Base-by-base conservation (phyloP, 73 alveolate species). In the Effrenium voratum region DNA sequence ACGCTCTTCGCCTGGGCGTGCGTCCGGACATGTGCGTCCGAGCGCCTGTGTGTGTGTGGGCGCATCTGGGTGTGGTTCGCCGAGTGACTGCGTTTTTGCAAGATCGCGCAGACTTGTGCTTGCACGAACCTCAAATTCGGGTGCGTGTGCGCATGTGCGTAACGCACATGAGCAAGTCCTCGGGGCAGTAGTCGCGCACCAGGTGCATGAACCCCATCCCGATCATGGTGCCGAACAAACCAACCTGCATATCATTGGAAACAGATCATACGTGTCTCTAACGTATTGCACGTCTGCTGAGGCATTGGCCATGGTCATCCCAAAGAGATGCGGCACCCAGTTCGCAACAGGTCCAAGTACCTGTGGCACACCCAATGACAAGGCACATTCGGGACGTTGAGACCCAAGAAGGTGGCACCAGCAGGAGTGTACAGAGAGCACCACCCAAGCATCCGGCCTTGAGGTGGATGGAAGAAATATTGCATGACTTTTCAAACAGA, bases 141-240 rank as follows among this genome's bases (percentile, higher is more conserved):
- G n/a, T n/a, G n/a, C n/a, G n/a, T n/a, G n/a, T n/a, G n/a, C n/a
- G n/a, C n/a, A n/a, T n/a, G n/a, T n/a, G n/a, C n/a, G n/a, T n/a
- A n/a, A n/a, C n/a, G n/a, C n/a, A n/a, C n/a, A n/a, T n/a, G n/a
- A n/a, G n/a, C n/a, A n/a, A n/a, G n/a, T 66, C 92, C 92, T 82
- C 92, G 10, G 92, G 92, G 36, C 92, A 82, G 92, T 55, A 40
- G 66, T 86, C 83, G 6, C 83, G 93, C 40, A 84, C 93, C 59
- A 84, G 66, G 36, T 84, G 93, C 93, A 84, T 84, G 93, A 84
- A 84, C 59, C 93, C 93, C 93, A 84, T 84, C 80, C 93, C 93
- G 22, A 84, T 59, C 95, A 87, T 87, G 30, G 95, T 87, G 8
- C 95, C 95, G 70, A 44, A 87, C 43, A 87, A 70, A n/a, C 95